Conservation (phyloP, 2,329 filamentous ascomycete species). For the Fusarium redolens region DNA sequence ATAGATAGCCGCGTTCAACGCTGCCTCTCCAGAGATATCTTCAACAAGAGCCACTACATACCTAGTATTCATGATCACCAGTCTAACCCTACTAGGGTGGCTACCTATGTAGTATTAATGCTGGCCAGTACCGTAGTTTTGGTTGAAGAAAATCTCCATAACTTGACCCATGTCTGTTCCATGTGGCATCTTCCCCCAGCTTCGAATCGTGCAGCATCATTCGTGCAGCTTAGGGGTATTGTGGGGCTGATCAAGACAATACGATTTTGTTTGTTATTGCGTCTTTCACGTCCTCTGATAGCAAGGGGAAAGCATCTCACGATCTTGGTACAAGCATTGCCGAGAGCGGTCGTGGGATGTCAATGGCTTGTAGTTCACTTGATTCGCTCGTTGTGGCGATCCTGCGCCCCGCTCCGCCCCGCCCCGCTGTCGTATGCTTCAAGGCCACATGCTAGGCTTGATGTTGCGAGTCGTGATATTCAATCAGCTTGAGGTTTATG, state of each 20-base stretch:
- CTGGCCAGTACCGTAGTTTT: not conserved
- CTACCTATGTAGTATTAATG: not conserved
- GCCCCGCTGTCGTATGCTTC: conserved; percentile 34
- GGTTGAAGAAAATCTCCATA: conserved; percentile 23
- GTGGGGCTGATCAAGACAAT: conserved; percentile 16
- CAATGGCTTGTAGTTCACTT: not conserved
- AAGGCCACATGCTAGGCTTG: not conserved
- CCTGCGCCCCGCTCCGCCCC: conserved; percentile 30
- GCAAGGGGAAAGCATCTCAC: not conserved
- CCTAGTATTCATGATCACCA: not conserved
- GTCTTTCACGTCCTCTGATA: not conserved
- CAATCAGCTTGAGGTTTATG: conserved; percentile 22
- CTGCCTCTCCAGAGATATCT: not conserved
- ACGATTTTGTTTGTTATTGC: not conserved
- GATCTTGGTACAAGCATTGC: not conserved
- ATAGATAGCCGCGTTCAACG: not conserved
- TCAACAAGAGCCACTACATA: not conserved
- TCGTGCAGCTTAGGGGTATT: conserved; percentile 7
- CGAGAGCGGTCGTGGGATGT: not conserved
- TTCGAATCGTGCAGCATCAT: conserved; percentile 20
- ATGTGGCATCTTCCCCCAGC: conserved; percentile 34
- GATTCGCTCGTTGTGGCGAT: not conserved
- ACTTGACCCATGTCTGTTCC: conserved; percentile 30
- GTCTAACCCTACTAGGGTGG: not conserved
- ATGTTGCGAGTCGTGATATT: conserved; percentile 8